Percentiles rank a stretch among this genome's conserved stretches.
These are phyloP conservation scores for Nigrograna mackinnonii DNA, from an alignment of 2,329 filamentous ascomycete genomes.

Conservation along the genomic window DNA sequence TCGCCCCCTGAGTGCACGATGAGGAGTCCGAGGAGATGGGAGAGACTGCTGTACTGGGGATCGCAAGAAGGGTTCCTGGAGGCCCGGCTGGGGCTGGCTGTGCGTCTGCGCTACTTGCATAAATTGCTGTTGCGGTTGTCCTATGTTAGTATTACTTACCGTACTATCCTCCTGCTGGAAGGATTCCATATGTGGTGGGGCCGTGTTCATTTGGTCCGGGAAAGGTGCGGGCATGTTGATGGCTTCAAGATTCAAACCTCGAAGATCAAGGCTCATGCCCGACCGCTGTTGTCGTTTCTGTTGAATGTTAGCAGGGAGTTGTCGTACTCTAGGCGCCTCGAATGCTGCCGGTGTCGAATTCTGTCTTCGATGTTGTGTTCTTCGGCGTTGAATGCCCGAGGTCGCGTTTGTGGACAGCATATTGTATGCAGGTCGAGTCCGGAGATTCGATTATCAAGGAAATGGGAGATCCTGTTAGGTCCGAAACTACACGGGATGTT, in stretches of 20 bases:
- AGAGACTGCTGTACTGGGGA: constrained; percentile 43
- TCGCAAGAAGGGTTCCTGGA: constrained; percentile 42
- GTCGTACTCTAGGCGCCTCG: constrained; percentile 72
- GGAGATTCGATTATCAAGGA: constrained; percentile 52
- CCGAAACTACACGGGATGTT: constrained; percentile 38
- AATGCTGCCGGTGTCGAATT: constrained; percentile 81
- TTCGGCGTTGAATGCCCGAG: constrained; percentile 73
- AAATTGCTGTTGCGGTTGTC: constrained; percentile 72
- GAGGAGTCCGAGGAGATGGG: constrained; percentile 37
- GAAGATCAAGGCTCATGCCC: constrained; percentile 79
- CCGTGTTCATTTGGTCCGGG: constrained; percentile 42
- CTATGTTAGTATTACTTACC: constrained; percentile 63
- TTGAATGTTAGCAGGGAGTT: constrained; percentile 64
- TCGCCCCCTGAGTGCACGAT: constrained; percentile 32
- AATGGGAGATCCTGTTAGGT: constrained; percentile 37
- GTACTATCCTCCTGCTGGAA: constrained; percentile 54
- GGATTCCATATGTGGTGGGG: constrained; percentile 30
- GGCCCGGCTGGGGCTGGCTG: constrained; percentile 79
- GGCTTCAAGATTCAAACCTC: constrained; percentile 60
- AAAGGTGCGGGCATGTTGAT: constrained; percentile 38
- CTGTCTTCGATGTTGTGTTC: constrained; percentile 81
- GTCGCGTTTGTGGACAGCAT: constrained; percentile 78
- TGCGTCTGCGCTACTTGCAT: constrained; percentile 92
- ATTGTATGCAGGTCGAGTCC: constrained; percentile 71
- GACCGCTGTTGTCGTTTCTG: constrained; percentile 67